Evolutionary conservation across 345 rosid genomes (phyloP).

Genomic region (Eucalyptus pumila): DNA sequence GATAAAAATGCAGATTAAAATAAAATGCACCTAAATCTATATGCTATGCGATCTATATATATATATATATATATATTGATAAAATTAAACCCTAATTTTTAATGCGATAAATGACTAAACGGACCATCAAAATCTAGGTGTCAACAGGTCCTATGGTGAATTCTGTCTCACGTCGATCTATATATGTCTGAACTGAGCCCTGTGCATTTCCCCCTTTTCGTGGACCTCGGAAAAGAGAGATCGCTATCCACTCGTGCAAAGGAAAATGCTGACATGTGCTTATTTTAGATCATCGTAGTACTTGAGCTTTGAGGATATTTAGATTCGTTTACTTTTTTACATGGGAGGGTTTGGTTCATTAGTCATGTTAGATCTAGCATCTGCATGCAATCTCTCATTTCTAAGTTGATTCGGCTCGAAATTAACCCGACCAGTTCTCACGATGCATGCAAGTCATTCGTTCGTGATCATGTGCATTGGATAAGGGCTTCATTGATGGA

Average conservation of each 20-base stretch:
- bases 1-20: too few species aligned
- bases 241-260: not conserved
- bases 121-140: too few species aligned
- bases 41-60: too few species aligned
- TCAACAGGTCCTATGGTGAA: constrained; percentile 49
- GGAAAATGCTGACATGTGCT: not conserved
- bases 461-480: not conserved
- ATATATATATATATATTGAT: too few species aligned
- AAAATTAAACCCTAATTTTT: too few species aligned
- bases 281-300: not conserved
- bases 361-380: not conserved
- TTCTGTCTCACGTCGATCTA: not conserved
- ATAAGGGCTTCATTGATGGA: not conserved
- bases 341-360: not conserved
- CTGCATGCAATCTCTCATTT: not conserved
- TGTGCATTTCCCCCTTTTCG: not conserved
- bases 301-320: not conserved
- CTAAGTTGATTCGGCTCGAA: not conserved
- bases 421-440: not conserved
- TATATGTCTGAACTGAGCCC: not conserved
- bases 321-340: not conserved
- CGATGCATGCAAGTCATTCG: not conserved
- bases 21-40: too few species aligned
- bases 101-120: too few species aligned
- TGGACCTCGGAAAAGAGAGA: not conserved